phyloP scores from a whole-genome alignment of 2,329 filamentous ascomycete species.

The Ophiostoma pallidulum region DNA sequence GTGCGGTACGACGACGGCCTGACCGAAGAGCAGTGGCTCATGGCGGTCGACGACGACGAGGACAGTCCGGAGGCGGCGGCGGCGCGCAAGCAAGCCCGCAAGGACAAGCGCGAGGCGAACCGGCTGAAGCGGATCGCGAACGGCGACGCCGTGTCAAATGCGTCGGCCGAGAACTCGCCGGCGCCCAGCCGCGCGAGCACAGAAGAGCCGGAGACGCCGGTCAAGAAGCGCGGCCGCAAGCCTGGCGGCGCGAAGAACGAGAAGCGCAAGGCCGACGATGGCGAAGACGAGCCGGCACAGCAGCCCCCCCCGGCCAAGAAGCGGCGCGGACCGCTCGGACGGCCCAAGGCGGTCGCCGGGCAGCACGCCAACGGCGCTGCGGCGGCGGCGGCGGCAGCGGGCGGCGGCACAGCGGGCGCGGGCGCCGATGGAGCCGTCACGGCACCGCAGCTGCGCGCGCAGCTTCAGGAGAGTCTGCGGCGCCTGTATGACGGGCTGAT shows the following conservation, averaged over 20 bases:
- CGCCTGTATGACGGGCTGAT: conserved; percentile 71
- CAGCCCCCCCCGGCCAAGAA: conserved; percentile 71
- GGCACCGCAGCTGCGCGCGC: conserved; percentile 57
- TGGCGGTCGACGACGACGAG: conserved; percentile 94
- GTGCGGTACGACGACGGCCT: conserved; percentile 95
- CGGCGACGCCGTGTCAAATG: conserved; percentile 18
- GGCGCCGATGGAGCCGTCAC: conserved; percentile 44
- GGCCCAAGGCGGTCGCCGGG: conserved; percentile 49
- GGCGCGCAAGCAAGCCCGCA: conserved; percentile 76
- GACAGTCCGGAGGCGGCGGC: conserved; percentile 90
- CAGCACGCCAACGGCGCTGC: conserved; percentile 22
- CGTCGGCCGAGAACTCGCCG: conserved; percentile 58
- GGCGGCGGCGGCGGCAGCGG: conserved; percentile 11
- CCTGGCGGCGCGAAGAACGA: conserved; percentile 56
- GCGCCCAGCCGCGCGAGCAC: conserved; percentile 71
- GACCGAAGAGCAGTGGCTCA: conserved; percentile 97
- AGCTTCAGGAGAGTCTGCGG: conserved; percentile 72
- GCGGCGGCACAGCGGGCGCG: neutral
- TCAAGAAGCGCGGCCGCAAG: conserved; percentile 80
- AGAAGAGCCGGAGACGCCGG: conserved; percentile 63
- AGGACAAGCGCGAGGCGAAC: conserved; percentile 70
- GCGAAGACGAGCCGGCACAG: conserved; percentile 65
- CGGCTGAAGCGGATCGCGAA: conserved; percentile 50
- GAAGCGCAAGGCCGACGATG: conserved; percentile 81
- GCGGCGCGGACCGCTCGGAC: conserved; percentile 60